Conservation (phyloP, 139 green algal genomes). For the Tetraselmis striata region DNA sequence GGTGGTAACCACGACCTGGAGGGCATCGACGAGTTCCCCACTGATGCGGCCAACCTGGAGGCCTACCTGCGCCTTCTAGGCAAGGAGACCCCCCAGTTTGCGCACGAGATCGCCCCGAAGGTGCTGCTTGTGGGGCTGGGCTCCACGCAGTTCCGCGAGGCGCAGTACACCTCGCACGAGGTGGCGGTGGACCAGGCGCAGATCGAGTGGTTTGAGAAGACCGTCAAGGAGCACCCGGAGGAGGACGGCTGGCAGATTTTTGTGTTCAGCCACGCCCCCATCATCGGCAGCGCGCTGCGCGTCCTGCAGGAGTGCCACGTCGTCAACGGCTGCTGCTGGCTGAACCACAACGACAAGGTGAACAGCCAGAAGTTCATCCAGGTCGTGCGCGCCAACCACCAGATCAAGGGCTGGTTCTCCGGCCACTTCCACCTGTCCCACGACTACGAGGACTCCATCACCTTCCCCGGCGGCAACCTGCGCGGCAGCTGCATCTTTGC, state of each 20-base stretch:
- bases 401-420: conserved; percentile 40
- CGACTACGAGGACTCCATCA: conserved; percentile 35
- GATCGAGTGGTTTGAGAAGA: conserved; percentile 28
- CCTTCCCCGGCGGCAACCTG: conserved; percentile 14
- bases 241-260: conserved; percentile 22
- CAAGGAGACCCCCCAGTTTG: conserved; percentile 23
- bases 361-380: conserved; percentile 20
- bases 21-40: conserved; percentile 29
- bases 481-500: conserved; percentile 23
- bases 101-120: conserved; percentile 11
- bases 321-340: conserved; percentile 32
- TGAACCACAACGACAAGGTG: conserved; percentile 31
- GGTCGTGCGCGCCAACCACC: conserved; percentile 19
- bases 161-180: conserved; percentile 30
- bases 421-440: conserved; percentile 37
- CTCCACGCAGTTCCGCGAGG: conserved; percentile 26
- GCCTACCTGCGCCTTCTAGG: conserved; percentile 22
- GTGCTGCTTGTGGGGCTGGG: conserved; percentile 19
- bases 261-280: conserved; percentile 31
- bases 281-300: conserved; percentile 32
- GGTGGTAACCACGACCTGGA: conserved; percentile 39
- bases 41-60: conserved; percentile 27
- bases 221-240: conserved; percentile 10
- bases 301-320: conserved; percentile 39
- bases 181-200: conserved; percentile 9